Base-by-base conservation (phyloP, 768 basidiomycete genomes). In the Chlorophyllum brunneum region DNA sequence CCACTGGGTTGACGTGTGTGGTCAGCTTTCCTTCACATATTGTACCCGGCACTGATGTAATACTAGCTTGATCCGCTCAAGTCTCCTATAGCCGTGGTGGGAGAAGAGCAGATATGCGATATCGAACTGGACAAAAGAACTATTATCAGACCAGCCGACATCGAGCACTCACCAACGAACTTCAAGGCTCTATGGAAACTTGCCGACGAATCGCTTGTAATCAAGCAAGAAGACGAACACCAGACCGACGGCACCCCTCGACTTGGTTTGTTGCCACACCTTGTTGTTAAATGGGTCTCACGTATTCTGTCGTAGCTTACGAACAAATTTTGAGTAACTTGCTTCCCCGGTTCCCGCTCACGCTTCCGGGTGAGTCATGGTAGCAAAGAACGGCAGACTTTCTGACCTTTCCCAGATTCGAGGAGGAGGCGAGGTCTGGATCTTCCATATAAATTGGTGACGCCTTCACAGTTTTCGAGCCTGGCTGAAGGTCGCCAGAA, bases 1-100 rank as follows among this genome's bases (percentile, higher is more conserved):
- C 30, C 80, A 81, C 56, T 81, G 80, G 80, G 76, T 81, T 26
- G 78, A 78, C 60, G 79, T 80, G 39, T 23, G 73, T 63, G 26
- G 22, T 7, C 10, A 5, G 20, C 7, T 30, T 41, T 13, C 44
- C 15, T 38, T 37, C 8, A 9, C 18, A 41, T 27, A 5, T 26
- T 27, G 20, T 29, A n/a, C 36, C 24, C 22, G 36, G n/a, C 30
- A 20, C 18, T 15, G n/a, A 29, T 33, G 13, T 27, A 27, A 48
- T 15, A 33, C 20, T 58, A 80, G 79, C 57, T 81, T 51, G 77
- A 79, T 55, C 65, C 68, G 26, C 54, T 71, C 13, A 68, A 69
- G 51, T 64, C 58, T 36, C 30, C 58, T 15, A 59, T 64, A 15
- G 64, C 71, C 13, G 64, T 67, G 0, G 47, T 70, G 26, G 78